Evolutionary conservation across 805 yeast genomes (phyloP), one percentile per base, ranked within the genome.

Genomic region (Spencermartinsiella europaea): DNA sequence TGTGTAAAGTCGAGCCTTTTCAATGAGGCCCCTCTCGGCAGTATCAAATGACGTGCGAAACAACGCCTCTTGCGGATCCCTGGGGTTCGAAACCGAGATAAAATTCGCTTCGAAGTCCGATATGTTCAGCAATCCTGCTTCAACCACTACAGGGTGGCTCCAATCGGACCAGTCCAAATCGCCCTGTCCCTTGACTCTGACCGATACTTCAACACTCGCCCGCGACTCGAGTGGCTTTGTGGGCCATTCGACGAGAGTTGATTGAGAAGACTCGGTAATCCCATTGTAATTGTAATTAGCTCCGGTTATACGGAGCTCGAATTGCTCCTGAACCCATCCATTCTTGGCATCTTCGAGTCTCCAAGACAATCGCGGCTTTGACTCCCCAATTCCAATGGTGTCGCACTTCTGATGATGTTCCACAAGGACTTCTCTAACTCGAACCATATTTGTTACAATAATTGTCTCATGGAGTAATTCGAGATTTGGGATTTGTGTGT

Each of bases 1-100:
- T 19, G 57, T 54, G 40, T 53, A 58, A 20, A 58, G 48, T 25
- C 48, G 28, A 4, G 44, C 48, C 15, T 15, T 21, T 7, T 4
- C 40, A 15, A 45, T 19, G 8, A 4, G 16, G 14, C 16, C 8
- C 2, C 34, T 20, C 3, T 19, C 21, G 2, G 34, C 15, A 14
- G 35, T 4, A 12, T 19, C 20, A n/a, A 35, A 40, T 10, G 20
- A 5, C 21, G 34, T 42, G 7, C 45, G 27, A 21, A 42, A 42
- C 14, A 42, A 39, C 19, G 22, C 39, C 25, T 42, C 45, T 21
- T 36, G 39, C 39, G 33, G 7, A 34, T 38, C n/a, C 21, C 21
- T 42, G 15, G 38, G 21, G 34, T 42, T 28, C 4, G 34, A 34
- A 14, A 34, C 22, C 2, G 40, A 34, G 35, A 45, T 39, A 22